Percentiles rank a stretch among this genome's conserved stretches.
Conservation (phyloP, 2,329 filamentous ascomycete species). For the Ceratocystis eucalypticola region DNA sequence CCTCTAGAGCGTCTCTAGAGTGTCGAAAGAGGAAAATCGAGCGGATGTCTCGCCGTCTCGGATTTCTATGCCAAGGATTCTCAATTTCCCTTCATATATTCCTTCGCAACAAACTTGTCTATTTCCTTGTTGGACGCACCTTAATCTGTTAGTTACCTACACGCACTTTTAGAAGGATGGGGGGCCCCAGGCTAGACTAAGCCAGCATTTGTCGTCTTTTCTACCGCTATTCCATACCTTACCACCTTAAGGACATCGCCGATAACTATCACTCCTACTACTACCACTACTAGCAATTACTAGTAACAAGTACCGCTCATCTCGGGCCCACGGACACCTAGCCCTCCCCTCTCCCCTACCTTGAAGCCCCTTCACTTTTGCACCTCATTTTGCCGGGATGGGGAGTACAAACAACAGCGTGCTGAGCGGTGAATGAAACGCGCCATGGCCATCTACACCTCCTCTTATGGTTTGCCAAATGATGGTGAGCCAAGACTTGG, state of each 20-base stretch:
- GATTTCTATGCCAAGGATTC: background rate
- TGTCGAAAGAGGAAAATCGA: background rate
- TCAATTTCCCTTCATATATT: slow-evolving; percentile 6
- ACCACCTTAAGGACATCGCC: background rate
- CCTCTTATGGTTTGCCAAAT: background rate
- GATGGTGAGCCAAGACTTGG: background rate
- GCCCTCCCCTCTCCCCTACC: no score
- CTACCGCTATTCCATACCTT: background rate
- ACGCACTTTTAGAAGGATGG: background rate
- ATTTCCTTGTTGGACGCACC: background rate
- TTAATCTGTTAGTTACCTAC: background rate
- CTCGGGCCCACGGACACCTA: no score
- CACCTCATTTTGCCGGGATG: background rate
- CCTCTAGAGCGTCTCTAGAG: background rate
- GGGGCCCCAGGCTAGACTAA: background rate
- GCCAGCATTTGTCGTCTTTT: background rate
- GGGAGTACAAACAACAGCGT: background rate
- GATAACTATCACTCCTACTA: background rate
- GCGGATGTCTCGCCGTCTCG: background rate
- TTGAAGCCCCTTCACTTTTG: no score
- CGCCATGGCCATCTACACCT: background rate
- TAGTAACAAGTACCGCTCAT: background rate
- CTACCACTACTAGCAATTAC: background rate
- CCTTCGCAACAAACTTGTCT: background rate
- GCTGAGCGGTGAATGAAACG: background rate